phyloP scores from a whole-genome alignment of 768 basidiomycete species.

The Mycena belliarum region DNA sequence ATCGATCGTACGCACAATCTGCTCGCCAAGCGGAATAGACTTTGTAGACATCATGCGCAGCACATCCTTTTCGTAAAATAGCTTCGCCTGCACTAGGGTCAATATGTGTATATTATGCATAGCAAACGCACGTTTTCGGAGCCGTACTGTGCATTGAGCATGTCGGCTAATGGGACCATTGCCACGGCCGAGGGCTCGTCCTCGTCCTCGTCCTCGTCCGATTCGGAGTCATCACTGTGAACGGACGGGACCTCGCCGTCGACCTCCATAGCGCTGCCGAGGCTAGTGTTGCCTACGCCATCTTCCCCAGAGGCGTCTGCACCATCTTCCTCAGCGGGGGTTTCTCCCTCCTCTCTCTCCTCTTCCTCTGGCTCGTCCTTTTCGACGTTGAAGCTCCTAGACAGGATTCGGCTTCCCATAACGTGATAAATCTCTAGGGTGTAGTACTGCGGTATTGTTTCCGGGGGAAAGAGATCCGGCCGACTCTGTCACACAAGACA shows the following conservation, averaged over 20 bases:
- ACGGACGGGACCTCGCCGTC: constrained; percentile 32
- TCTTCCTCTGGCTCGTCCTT: constrained; percentile 44
- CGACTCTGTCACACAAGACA: constrained; percentile 52
- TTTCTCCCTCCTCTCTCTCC: constrained; percentile 18
- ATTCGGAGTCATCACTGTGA: constrained; percentile 23
- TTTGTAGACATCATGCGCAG: constrained; percentile 84
- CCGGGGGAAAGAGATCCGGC: constrained; percentile 68
- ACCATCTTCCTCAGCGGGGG: constrained; percentile 15
- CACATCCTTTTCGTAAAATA: constrained; percentile 74
- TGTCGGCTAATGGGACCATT: constrained; percentile 96
- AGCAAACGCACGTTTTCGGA: constrained; percentile 71
- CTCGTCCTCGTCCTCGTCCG: constrained; percentile 32
- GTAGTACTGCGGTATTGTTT: constrained; percentile 50
- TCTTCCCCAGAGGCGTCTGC: constrained; percentile 24
- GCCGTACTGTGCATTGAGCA: constrained; percentile 87
- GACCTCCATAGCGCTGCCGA: constrained; percentile 44
- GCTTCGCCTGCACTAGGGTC: constrained; percentile 60
- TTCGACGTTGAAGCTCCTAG: constrained; percentile 87
- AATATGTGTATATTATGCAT: neutral
- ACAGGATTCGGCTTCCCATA: constrained; percentile 90
- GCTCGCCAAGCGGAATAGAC: constrained; percentile 72
- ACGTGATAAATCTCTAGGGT: constrained; percentile 78
- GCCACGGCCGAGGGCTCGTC: constrained; percentile 51
- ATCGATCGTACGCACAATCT: constrained; percentile 82
- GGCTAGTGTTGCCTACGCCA: constrained; percentile 31